phyloP scores from a whole-genome alignment of 441 rosid genomes.

The Eruca vesicaria region DNA sequence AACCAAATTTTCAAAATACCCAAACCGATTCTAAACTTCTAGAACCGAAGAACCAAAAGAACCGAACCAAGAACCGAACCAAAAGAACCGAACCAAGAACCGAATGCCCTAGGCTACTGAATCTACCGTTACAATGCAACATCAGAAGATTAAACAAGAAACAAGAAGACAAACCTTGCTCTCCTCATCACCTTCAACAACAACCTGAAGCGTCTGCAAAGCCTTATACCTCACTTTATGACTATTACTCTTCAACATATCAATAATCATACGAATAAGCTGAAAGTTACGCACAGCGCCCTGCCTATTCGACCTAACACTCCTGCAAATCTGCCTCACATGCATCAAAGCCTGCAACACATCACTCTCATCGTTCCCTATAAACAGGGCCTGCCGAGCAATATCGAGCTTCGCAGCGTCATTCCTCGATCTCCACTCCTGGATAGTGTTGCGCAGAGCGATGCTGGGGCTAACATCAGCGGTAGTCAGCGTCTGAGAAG shows the following conservation, averaged over 20 bases:
- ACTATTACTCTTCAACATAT: conserved; percentile 75
- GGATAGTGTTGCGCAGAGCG: conserved; percentile 85
- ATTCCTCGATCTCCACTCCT: conserved; percentile 98
- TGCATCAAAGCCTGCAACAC: conserved; percentile 63
- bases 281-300: conserved; percentile 57
- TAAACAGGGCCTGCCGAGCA: conserved; percentile 66
- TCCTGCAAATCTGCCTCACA: conserved; percentile 63
- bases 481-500: conserved; percentile 66
- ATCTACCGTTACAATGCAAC: too few relatives aligned
- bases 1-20: too few relatives aligned
- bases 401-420: conserved; percentile 85
- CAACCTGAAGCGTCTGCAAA: conserved; percentile 75
- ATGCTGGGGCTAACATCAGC: conserved; percentile 75
- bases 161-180: too few relatives aligned
- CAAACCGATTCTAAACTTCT: too few relatives aligned
- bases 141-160: too few relatives aligned
- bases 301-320: conserved; percentile 61
- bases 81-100: too few relatives aligned
- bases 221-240: conserved; percentile 75
- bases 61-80: too few relatives aligned
- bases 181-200: conserved; percentile 84
- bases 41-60: too few relatives aligned
- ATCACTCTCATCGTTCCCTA: conserved; percentile 67
- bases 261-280: conserved; percentile 73
- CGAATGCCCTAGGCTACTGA: too few relatives aligned